Conservation (phyloP, 805 yeast species). For the Debaryomyces tyrocola region DNA sequence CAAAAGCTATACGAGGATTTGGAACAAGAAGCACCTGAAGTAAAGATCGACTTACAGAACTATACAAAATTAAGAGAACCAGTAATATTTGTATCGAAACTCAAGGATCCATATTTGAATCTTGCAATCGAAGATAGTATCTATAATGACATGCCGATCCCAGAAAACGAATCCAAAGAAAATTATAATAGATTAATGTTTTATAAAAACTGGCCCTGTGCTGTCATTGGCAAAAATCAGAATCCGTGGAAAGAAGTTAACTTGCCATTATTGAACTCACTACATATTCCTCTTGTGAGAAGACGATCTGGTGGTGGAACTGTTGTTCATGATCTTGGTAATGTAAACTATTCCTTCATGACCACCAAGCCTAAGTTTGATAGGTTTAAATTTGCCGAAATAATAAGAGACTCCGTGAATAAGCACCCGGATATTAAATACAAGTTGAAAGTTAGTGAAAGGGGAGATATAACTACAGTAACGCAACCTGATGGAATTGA, state of each 20-base stretch:
- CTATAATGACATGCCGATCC: conserved; percentile 60
- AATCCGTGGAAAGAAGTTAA: conserved; percentile 90
- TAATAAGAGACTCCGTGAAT: conserved; percentile 40
- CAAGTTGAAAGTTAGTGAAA: conserved; percentile 54
- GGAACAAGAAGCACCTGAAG: not conserved
- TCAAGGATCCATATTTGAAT: conserved; percentile 69
- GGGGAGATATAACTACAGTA: conserved; percentile 75
- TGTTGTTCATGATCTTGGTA: conserved; percentile 91
- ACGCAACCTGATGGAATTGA: conserved; percentile 18
- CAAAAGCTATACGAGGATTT: not conserved
- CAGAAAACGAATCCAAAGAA: conserved; percentile 9
- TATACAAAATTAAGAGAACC: conserved; percentile 33
- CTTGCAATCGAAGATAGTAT: conserved; percentile 81
- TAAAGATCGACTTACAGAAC: not conserved
- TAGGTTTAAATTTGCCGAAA: conserved; percentile 52
- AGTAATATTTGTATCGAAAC: conserved; percentile 55
- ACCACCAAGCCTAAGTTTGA: conserved; percentile 65
- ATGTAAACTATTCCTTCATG: conserved; percentile 82
- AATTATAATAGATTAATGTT: conserved; percentile 59
- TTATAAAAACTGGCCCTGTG: conserved; percentile 78
- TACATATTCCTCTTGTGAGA: conserved; percentile 67
- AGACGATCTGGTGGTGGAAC: conserved; percentile 95
- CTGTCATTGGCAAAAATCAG: conserved; percentile 95
- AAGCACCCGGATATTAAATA: conserved; percentile 7
- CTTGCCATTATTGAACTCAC: conserved; percentile 48